phyloP scores from a whole-genome alignment of 768 basidiomycete species.

The Tricholoma flavovirens region DNA sequence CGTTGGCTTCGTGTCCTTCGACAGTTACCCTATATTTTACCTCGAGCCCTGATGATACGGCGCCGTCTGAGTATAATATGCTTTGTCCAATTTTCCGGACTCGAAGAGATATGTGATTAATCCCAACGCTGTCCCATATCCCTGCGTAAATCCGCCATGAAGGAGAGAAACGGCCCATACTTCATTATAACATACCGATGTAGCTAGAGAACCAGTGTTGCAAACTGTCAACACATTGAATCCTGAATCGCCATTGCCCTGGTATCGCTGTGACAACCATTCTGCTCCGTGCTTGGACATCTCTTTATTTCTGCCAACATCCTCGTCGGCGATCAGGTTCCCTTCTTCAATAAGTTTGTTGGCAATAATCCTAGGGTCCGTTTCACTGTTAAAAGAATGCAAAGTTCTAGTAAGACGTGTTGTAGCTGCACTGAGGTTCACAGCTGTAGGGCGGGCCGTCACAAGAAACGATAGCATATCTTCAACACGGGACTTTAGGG shows the following conservation, averaged over 20 bases:
- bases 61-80: conserved; percentile 91
- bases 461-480: conserved; percentile 66
- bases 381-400: conserved; percentile 33
- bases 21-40: conserved; percentile 25
- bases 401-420: conserved; percentile 58
- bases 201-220: conserved; percentile 95
- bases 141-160: conserved; percentile 41
- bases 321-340: conserved; percentile 73
- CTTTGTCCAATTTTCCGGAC: conserved; percentile 66
- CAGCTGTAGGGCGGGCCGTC: conserved; percentile 92
- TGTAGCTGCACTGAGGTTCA: conserved; percentile 87
- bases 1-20: not conserved
- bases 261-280: conserved; percentile 63
- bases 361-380: conserved; percentile 43
- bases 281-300: conserved; percentile 86
- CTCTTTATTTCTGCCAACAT: conserved; percentile 76
- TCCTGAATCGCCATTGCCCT: conserved; percentile 31
- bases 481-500: conserved; percentile 50
- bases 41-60: conserved; percentile 93
- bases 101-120: conserved; percentile 89
- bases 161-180: not conserved
- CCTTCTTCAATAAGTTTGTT: conserved; percentile 66
- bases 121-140: conserved; percentile 93
- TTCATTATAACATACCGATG: conserved; percentile 55
- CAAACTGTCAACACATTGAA: conserved; percentile 90